Conservation (phyloP, 441 rosid species). For the Erysimum pusillum region DNA sequence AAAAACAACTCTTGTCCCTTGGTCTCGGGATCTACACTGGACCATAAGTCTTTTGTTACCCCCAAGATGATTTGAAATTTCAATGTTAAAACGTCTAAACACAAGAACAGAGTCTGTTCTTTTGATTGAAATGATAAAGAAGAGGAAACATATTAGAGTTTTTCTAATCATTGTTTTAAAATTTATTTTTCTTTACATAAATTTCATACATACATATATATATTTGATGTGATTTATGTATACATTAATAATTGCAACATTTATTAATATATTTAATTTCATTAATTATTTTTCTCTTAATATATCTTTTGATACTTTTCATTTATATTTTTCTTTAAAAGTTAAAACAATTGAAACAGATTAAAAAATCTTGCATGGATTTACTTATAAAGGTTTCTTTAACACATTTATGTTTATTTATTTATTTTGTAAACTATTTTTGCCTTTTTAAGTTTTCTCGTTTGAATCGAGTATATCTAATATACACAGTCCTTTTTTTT, state of each 20-base stretch:
- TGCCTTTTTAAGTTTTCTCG: background rate
- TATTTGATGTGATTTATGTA: background rate
- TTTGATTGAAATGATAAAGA: constrained; percentile 8
- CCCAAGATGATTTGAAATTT: constrained; percentile 4
- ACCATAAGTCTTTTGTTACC: background rate
- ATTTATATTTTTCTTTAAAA: too few relatives aligned
- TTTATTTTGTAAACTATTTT: background rate
- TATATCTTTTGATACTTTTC: background rate
- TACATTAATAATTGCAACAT: background rate
- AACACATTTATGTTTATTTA: background rate
- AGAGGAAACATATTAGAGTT: background rate
- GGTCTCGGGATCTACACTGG: background rate
- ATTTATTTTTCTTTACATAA: too few relatives aligned
- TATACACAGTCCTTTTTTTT: background rate
- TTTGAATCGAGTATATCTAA: background rate
- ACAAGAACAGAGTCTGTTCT: background rate
- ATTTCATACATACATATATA: background rate
- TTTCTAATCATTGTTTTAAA: too few relatives aligned
- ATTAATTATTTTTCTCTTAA: background rate
- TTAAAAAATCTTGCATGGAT: background rate
- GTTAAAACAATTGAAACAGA: background rate
- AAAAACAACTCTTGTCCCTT: background rate
- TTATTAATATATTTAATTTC: background rate
- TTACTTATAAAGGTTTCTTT: background rate
- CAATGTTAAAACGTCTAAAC: background rate